Percentiles rank a stretch among this genome's conserved stretches.
Evolutionary conservation across 1,284 basidiomycete genomes (phyloP).

Genomic region (Anthracocystis walkeri): DNA sequence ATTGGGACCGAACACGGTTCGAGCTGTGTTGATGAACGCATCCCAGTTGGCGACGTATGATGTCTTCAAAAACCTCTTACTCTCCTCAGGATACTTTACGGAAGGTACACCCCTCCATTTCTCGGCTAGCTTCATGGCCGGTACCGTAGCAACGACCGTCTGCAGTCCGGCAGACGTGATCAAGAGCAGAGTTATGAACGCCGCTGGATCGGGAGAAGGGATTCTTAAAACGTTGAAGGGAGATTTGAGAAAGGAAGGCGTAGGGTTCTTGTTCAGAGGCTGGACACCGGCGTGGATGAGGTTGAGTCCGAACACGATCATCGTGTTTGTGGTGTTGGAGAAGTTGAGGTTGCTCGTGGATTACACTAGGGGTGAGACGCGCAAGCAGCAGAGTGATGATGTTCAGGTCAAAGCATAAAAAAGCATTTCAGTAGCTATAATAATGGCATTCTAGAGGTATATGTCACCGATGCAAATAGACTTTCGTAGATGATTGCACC

Average conservation of each 20-base stretch:
- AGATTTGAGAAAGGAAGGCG: conserved; percentile 69
- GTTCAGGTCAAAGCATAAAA: conserved; percentile 20
- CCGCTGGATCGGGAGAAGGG: conserved; percentile 36
- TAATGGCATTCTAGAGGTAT: not conserved
- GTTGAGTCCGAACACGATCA: conserved; percentile 66
- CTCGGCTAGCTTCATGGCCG: conserved; percentile 72
- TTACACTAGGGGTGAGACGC: conserved; percentile 23
- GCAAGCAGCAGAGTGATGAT: not conserved
- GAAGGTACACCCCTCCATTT: conserved; percentile 73
- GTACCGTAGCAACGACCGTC: conserved; percentile 73
- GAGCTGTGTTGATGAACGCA: conserved; percentile 73
- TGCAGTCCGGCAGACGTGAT: conserved; percentile 70
- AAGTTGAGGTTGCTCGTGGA: conserved; percentile 62
- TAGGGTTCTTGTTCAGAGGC: conserved; percentile 73
- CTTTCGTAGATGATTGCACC: not conserved
- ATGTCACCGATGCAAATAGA: conserved; percentile 6
- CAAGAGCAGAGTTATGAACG: conserved; percentile 72
- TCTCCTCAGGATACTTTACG: conserved; percentile 68
- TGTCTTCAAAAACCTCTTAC: conserved; percentile 72
- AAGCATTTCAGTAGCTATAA: too few relatives aligned
- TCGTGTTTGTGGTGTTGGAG: conserved; percentile 66
- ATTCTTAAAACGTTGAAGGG: conserved; percentile 48
- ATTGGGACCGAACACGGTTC: conserved; percentile 72
- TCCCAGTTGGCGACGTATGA: conserved; percentile 71
- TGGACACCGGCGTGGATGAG: conserved; percentile 73